These are phyloP conservation scores for Angomonas desouzai DNA, from an alignment of 208 protist genomes.

Conservation along the genomic window DNA sequence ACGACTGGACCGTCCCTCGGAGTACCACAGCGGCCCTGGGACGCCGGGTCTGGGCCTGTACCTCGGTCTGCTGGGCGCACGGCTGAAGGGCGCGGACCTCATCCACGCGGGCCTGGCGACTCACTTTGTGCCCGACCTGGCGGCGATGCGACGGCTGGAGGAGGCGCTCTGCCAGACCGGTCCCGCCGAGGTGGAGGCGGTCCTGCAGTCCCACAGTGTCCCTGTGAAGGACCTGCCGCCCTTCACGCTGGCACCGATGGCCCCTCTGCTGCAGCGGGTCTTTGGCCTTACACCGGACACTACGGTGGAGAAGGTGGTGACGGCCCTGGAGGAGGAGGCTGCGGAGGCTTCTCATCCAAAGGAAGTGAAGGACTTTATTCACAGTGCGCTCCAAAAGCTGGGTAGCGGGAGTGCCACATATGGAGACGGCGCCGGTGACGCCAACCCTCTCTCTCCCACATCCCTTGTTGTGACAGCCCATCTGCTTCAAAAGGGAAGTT, in stretches of 20 bases:
- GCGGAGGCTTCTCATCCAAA: neutral
- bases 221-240: slow-evolving; percentile 23
- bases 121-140: slow-evolving; percentile 58
- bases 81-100: slow-evolving; percentile 67
- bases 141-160: slow-evolving; percentile 44
- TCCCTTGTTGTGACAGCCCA: neutral
- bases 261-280: slow-evolving; percentile 23
- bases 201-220: slow-evolving; percentile 41
- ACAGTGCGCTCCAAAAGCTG: neutral
- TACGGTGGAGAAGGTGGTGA: slow-evolving; percentile 45
- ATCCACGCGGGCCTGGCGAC: slow-evolving; percentile 73
- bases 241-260: slow-evolving; percentile 35
- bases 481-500: neutral
- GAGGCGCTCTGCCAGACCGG: slow-evolving; percentile 31
- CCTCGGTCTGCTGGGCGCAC: slow-evolving; percentile 69
- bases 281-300: slow-evolving; percentile 27
- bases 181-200: slow-evolving; percentile 28
- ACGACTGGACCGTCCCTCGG: slow-evolving; percentile 20
- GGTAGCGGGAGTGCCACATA: neutral
- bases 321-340: slow-evolving; percentile 23
- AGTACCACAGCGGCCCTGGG: neutral
- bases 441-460: neutral
- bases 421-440: neutral
- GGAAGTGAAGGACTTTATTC: neutral
- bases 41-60: slow-evolving; percentile 56